These are phyloP conservation scores for Rostrohypoxylon terebratum DNA, from an alignment of 495 filamentous ascomycete genomes.

Conservation along the genomic window DNA sequence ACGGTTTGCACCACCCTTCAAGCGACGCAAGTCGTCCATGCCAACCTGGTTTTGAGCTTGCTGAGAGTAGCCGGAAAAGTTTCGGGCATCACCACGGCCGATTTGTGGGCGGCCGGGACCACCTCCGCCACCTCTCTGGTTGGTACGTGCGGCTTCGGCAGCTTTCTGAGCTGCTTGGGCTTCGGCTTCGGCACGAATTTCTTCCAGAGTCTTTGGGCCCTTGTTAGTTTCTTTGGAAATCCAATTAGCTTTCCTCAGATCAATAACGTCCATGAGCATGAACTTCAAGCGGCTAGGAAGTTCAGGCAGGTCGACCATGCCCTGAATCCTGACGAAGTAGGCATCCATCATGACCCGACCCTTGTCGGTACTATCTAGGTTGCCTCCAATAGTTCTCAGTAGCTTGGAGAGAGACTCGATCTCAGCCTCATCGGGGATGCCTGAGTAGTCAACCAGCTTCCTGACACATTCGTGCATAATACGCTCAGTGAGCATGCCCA, in stretches of 20 bases:
- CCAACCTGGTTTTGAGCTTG: conserved; percentile 80
- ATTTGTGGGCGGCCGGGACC: conserved; percentile 66
- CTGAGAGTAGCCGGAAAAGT: conserved; percentile 76
- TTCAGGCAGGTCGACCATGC: conserved; percentile 78
- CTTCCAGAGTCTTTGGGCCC: conserved; percentile 94
- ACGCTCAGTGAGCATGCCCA: conserved; percentile 96
- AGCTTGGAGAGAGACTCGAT: conserved; percentile 95
- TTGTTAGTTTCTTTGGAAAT: conserved; percentile 87
- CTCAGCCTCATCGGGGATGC: conserved; percentile 92
- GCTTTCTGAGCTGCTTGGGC: conserved; percentile 78
- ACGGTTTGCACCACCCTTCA: conserved; percentile 69
- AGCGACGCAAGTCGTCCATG: conserved; percentile 86
- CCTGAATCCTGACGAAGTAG: conserved; percentile 91
- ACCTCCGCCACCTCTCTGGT: conserved; percentile 69
- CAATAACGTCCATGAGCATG: conserved; percentile 95
- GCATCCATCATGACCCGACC: conserved; percentile 85
- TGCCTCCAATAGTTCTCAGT: conserved; percentile 87
- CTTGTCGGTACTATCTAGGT: conserved; percentile 83
- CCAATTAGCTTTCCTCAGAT: conserved; percentile 82
- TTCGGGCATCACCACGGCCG: conserved; percentile 88
- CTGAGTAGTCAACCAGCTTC: conserved; percentile 95
- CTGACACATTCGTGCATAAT: conserved; percentile 99
- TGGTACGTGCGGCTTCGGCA: conserved; percentile 68
- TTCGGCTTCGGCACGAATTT: conserved; percentile 85
- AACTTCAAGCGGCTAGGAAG: conserved; percentile 90